Percentiles rank a stretch among this genome's conserved stretches.
phyloP scores from a whole-genome alignment of 2,329 filamentous ascomycete genomes.

The Phyllosticta paracitricarpa region DNA sequence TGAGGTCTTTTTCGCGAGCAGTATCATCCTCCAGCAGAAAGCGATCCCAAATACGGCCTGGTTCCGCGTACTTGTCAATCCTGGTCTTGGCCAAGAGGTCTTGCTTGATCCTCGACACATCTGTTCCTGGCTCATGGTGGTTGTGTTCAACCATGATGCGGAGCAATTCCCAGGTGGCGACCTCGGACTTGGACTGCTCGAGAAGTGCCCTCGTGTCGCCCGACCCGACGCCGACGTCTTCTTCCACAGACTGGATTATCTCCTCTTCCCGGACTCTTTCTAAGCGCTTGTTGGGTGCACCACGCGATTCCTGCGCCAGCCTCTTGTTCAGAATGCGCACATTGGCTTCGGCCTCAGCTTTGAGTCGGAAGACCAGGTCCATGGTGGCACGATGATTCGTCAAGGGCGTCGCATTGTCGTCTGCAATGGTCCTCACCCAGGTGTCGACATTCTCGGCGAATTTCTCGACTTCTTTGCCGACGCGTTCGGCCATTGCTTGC shows the following conservation, averaged over 20 bases:
- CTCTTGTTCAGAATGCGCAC: conserved; percentile 36
- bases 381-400: conserved; percentile 46
- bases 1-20: conserved; percentile 66
- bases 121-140: conserved; percentile 30
- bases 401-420: conserved; percentile 28
- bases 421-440: conserved; percentile 37
- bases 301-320: conserved; percentile 29
- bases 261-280: conserved; percentile 10
- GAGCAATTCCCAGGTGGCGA: conserved; percentile 83
- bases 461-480: conserved; percentile 72
- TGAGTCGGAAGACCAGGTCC: conserved; percentile 31
- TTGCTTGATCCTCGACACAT: conserved; percentile 24
- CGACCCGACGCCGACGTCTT: conserved; percentile 14
- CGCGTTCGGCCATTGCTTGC: conserved; percentile 55
- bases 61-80: conserved; percentile 43
- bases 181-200: conserved; percentile 66
- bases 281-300: conserved; percentile 24
- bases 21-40: conserved; percentile 65
- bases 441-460: conserved; percentile 78
- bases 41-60: conserved; percentile 57
- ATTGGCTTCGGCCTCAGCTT: conserved; percentile 42
- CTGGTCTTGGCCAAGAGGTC: conserved; percentile 20
- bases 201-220: conserved; percentile 38
- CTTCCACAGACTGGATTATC: conserved; percentile 18
- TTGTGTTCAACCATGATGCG: conserved; percentile 65